A percentile compares a stretch with the other conserved stretches of the same genome.
These are phyloP conservation scores for Podaxis mareebaensis DNA, from an alignment of 768 basidiomycete genomes.

Conservation along the genomic window DNA sequence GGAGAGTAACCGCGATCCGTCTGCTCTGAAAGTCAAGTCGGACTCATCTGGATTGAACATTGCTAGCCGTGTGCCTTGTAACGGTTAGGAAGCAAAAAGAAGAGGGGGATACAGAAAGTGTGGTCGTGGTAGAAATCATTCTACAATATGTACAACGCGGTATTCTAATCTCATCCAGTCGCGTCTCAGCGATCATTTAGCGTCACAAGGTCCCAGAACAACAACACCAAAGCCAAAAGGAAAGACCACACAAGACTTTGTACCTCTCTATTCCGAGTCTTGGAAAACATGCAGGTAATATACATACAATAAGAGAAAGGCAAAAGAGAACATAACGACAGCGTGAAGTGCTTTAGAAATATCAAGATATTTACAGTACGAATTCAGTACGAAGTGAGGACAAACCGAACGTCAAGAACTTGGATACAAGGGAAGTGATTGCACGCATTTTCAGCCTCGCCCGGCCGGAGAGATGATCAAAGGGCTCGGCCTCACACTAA, in stretches of 20 bases:
- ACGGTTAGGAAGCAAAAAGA: background rate
- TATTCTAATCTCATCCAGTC: slow-evolving; percentile 1
- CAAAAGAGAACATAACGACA: background rate
- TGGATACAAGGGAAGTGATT: background rate
- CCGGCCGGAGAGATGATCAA: background rate
- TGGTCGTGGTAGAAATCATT: background rate
- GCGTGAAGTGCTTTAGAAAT: background rate
- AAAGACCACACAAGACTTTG: background rate
- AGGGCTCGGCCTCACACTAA: background rate
- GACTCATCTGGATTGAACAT: slow-evolving; percentile 14
- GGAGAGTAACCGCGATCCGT: slow-evolving; percentile 38
- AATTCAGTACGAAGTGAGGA: background rate
- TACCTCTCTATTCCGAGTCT: background rate
- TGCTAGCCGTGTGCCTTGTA: background rate
- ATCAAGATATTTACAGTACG: background rate
- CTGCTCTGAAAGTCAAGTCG: slow-evolving; percentile 17
- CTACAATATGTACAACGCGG: background rate
- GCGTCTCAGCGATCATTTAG: background rate
- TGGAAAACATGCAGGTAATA: background rate
- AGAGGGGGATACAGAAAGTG: background rate
- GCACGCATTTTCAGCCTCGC: background rate
- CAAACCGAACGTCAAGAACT: background rate
- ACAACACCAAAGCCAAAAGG: background rate
- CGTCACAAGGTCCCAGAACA: background rate
- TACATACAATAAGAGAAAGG: background rate